Percentiles rank a stretch among this genome's conserved stretches.
Evolutionary conservation across 352 stramenopile species (phyloP).

Genomic region (Globisporangium takayamanum): DNA sequence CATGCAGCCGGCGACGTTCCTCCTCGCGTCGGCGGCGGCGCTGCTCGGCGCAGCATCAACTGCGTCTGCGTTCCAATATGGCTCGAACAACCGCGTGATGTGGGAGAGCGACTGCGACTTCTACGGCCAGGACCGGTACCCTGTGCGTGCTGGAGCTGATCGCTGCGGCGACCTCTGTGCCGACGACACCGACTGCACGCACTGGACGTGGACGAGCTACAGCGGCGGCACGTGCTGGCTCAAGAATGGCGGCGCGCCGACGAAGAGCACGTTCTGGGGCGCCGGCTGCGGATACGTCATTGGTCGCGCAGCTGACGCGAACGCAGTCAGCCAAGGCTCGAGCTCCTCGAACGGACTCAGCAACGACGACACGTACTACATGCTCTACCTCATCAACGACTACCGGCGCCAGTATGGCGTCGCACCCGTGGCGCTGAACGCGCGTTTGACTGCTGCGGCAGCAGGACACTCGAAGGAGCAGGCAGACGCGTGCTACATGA

Average conservation of each 20-base stretch:
- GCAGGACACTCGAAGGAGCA: constrained; percentile 36
- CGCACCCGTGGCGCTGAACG: constrained; percentile 31
- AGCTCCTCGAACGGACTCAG: constrained; percentile 24
- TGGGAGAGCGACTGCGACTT: constrained; percentile 18
- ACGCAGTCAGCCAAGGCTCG: background rate
- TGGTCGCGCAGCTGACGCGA: constrained; percentile 17
- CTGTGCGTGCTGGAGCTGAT: constrained; percentile 3
- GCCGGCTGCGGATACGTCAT: constrained; percentile 33
- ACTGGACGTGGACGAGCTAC: constrained; percentile 52
- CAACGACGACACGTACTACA: constrained; percentile 25
- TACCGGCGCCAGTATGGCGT: constrained; percentile 33
- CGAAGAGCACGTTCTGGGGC: constrained; percentile 16
- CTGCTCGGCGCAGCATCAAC: background rate
- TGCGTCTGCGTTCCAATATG: constrained; percentile 3
- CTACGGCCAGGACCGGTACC: constrained; percentile 14
- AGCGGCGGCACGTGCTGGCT: constrained; percentile 52
- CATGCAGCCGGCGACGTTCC: background rate
- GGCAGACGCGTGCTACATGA: constrained; percentile 30
- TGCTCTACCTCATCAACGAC: constrained; percentile 48
- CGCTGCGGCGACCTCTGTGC: constrained; percentile 15
- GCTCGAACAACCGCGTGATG: constrained; percentile 12
- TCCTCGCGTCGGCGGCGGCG: background rate
- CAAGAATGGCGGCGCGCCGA: constrained; percentile 21
- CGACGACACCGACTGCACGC: constrained; percentile 24
- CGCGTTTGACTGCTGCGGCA: constrained; percentile 25